phyloP scores from a whole-genome alignment of 2,329 filamentous ascomycete species.

The Neofusicoccum ribis region DNA sequence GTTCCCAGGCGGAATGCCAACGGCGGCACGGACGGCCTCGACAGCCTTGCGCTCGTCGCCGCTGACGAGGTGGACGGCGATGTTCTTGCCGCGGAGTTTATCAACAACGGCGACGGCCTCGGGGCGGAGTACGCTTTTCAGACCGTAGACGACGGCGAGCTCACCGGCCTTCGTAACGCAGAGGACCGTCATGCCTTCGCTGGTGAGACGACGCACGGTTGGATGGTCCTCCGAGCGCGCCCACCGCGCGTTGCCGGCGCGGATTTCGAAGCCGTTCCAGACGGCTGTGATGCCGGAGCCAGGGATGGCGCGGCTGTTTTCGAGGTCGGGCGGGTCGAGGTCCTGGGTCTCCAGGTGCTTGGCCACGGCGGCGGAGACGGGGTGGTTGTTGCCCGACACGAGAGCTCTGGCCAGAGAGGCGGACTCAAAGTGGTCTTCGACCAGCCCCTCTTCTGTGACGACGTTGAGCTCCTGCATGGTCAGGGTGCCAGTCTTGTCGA shows the following conservation, averaged over 20 bases:
- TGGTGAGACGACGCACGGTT: not conserved
- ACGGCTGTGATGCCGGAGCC: slow-evolving; percentile 47
- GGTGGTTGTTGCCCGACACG: slow-evolving; percentile 31
- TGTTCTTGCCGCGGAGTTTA: slow-evolving; percentile 48
- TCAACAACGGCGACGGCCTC: slow-evolving; percentile 55
- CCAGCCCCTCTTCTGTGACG: slow-evolving; percentile 27
- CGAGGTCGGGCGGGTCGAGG: not conserved
- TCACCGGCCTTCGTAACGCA: slow-evolving; percentile 42
- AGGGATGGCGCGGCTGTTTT: slow-evolving; percentile 39
- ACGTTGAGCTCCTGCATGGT: slow-evolving; percentile 42
- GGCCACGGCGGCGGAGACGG: not conserved
- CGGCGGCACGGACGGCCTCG: not conserved
- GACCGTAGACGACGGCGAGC: slow-evolving; percentile 51
- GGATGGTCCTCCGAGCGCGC: not conserved
- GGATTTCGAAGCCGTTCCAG: slow-evolving; percentile 31
- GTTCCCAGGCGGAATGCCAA: not conserved
- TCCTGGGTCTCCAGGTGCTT: not conserved
- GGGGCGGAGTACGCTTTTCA: slow-evolving; percentile 49
- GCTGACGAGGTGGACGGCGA: slow-evolving; percentile 57
- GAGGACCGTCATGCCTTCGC: slow-evolving; percentile 29
- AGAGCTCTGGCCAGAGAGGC: slow-evolving; percentile 32
- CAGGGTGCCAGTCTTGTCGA: slow-evolving; percentile 80
- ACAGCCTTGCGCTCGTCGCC: slow-evolving; percentile 50
- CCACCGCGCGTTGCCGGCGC: slow-evolving; percentile 43
- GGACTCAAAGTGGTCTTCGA: not conserved